Conservation (phyloP, 2,329 filamentous ascomycete species). For the Epichloe aotearoae region DNA sequence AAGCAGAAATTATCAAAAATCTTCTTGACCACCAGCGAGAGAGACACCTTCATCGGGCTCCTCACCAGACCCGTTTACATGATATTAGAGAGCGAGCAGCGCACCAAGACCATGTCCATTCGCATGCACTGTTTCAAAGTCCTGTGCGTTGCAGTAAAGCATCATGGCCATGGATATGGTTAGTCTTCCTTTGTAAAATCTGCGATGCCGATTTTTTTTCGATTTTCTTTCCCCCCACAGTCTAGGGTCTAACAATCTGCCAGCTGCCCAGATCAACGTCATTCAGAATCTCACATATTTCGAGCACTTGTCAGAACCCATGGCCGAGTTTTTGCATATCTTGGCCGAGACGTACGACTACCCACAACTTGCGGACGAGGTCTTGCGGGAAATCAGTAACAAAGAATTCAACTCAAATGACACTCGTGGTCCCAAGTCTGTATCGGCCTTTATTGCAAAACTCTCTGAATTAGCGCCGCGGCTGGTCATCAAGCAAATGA, state of each 20-base stretch:
- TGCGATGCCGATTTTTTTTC: neutral
- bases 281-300: slow-evolving; percentile 97
- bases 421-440: slow-evolving; percentile 86
- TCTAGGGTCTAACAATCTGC: slow-evolving; percentile 13
- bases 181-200: slow-evolving; percentile 15
- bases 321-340: slow-evolving; percentile 97
- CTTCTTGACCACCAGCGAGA: slow-evolving; percentile 90
- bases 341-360: slow-evolving; percentile 96
- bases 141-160: slow-evolving; percentile 89
- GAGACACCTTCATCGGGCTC: slow-evolving; percentile 85
- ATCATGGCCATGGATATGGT: slow-evolving; percentile 95
- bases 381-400: slow-evolving; percentile 84
- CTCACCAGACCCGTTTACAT: slow-evolving; percentile 90
- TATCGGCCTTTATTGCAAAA: slow-evolving; percentile 85
- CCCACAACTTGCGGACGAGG: slow-evolving; percentile 85
- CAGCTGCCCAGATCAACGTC: slow-evolving; percentile 91
- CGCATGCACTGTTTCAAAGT: slow-evolving; percentile 98
- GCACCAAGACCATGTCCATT: slow-evolving; percentile 77
- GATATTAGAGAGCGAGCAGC: slow-evolving; percentile 83
- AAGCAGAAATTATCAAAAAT: slow-evolving; percentile 86
- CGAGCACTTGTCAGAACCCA: slow-evolving; percentile 95
- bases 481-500: slow-evolving; percentile 95
- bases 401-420: slow-evolving; percentile 98
- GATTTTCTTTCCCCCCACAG: no score
- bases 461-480: slow-evolving; percentile 85